These are phyloP conservation scores for Chaetomium strumarium DNA, from an alignment of 2,329 filamentous ascomycete species.

Conservation along the genomic window DNA sequence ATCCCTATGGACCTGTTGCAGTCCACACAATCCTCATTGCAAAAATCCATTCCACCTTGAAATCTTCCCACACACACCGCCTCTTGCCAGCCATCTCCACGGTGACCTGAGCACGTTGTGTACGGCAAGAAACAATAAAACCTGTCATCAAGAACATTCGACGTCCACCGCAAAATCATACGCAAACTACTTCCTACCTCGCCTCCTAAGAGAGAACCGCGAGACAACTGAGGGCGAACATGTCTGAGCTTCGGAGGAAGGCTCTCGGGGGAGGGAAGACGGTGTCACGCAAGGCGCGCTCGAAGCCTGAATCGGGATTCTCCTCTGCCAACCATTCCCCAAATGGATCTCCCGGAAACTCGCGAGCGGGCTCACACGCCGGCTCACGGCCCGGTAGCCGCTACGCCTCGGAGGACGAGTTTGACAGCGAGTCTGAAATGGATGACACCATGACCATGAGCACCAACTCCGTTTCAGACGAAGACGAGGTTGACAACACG, in stretches of 20 bases:
- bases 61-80: slow-evolving; percentile 2
- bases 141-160: neutral
- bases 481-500: slow-evolving; percentile 53
- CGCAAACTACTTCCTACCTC: neutral
- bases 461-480: slow-evolving; percentile 54
- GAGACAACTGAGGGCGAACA: slow-evolving; percentile 28
- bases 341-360: slow-evolving; percentile 51
- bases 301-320: slow-evolving; percentile 49
- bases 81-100: slow-evolving; percentile 18
- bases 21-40: slow-evolving; percentile 12
- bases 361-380: slow-evolving; percentile 50
- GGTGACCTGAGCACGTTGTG: neutral
- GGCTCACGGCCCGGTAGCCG: slow-evolving; percentile 56
- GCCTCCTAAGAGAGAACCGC: neutral
- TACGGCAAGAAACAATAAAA: neutral
- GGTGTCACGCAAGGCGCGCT: slow-evolving; percentile 60
- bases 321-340: slow-evolving; percentile 54
- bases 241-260: slow-evolving; percentile 63
- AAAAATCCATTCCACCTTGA: slow-evolving; percentile 5
- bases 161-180: neutral
- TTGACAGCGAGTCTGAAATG: slow-evolving; percentile 46
- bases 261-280: slow-evolving; percentile 69
- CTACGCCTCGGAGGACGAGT: slow-evolving; percentile 60
- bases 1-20: slow-evolving; percentile 26
- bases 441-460: slow-evolving; percentile 43